Base-by-base conservation (phyloP, 2,329 filamentous ascomycete species). In the Colletotrichum cordylinicola region DNA sequence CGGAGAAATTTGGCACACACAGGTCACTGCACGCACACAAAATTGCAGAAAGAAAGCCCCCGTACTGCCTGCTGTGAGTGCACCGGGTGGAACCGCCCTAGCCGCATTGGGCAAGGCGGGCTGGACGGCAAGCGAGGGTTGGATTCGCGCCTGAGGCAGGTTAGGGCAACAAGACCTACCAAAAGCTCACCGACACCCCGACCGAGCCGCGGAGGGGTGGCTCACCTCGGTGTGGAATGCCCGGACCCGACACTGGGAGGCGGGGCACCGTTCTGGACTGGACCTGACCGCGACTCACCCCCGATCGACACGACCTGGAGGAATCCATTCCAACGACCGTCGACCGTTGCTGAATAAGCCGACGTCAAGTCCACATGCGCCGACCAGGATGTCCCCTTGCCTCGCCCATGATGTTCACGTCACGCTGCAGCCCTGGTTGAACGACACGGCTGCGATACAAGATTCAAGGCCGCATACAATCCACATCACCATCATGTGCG, bases 131-230 rank as follows among this genome's bases (percentile, higher is more conserved):
- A 84, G 85, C 84, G 84, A 84, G 81, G 80, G 81, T 80, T 80
- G 31, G 33, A 79, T 72, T 78, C 77, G 78, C 79, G 77, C 74
- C 71, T 74, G 77, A 77, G 79, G 77, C 73, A 81, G 79, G 79
- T 86, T 86, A 86, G 85, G 85, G 85, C 80, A 86, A 79, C 76
- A 77, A 86, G 82, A 86, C 85, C 85, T 86, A 86, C 78, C 67
- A 75, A 35, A 73, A 4, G n/a, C 21, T 31, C 16, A 52, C 37
- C 27, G 16, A 18, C 10, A 6, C 43, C 15, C 58, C 71, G 48
- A 74, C 58, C n/a, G 69, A 18, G 8, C 4, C 10, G 37, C n/a
- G 37, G 16, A 35, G 27, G 43, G 43, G 43, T 3, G n/a, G 12
- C n/a, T 43, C 64, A 56, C 27, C 29, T 35, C 33, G 69, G 73